Evolutionary conservation across 2,329 filamentous ascomycete species (phyloP).

Genomic region (Trichophyton equinum): DNA sequence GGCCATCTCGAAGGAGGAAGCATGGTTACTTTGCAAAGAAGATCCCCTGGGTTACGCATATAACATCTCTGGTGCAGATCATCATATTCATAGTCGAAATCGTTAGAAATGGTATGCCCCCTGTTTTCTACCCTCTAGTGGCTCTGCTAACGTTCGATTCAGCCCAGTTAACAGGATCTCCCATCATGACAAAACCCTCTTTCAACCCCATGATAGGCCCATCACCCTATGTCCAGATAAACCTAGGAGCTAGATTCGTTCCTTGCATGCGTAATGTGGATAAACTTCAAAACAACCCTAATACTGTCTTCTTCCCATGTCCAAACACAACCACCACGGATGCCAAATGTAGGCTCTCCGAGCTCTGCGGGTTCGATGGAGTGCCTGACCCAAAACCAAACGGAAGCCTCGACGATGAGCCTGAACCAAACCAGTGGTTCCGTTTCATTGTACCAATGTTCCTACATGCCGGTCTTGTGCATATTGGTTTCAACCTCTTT

Average conservation of each 20-base stretch:
- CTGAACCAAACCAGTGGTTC: constrained; percentile 85
- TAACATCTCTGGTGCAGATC: constrained; percentile 63
- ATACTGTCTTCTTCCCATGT: constrained; percentile 53
- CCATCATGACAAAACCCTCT: constrained; percentile 55
- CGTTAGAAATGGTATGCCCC: constrained; percentile 57
- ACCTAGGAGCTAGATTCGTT: constrained; percentile 86
- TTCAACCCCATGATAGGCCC: constrained; percentile 98
- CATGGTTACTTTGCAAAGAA: constrained; percentile 45
- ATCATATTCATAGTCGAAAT: constrained; percentile 83
- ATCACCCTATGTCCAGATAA: constrained; percentile 78
- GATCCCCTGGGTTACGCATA: constrained; percentile 70
- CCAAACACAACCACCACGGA: constrained; percentile 57
- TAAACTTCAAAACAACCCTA: constrained; percentile 26
- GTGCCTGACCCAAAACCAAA: constrained; percentile 51
- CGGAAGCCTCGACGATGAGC: constrained; percentile 41
- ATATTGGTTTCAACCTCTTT: constrained; percentile 91
- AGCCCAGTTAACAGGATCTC: constrained; percentile 65
- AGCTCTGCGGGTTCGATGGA: constrained; percentile 73
- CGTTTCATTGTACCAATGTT: constrained; percentile 95
- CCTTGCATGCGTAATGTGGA: constrained; percentile 79
- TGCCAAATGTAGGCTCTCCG: constrained; percentile 57
- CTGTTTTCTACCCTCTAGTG: constrained; percentile 6
- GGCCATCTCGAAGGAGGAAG: constrained; percentile 24
- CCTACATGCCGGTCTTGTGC: constrained; percentile 82
- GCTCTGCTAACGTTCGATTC: constrained; percentile 7